These are phyloP conservation scores for Metschnikowia henanensis DNA, from an alignment of 805 yeast species.

Conservation along the genomic window DNA sequence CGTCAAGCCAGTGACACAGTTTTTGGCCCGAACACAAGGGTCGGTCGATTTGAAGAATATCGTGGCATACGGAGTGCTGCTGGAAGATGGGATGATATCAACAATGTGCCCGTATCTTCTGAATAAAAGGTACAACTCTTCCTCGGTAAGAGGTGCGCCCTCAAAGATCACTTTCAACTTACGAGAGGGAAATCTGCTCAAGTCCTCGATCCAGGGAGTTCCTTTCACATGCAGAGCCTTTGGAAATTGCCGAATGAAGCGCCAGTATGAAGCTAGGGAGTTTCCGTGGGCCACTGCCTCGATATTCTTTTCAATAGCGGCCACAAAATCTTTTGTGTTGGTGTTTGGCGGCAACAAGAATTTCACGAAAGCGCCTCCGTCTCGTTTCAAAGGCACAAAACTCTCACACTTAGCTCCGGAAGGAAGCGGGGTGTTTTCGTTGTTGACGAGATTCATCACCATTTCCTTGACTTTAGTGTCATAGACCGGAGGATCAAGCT, in stretches of 20 bases:
- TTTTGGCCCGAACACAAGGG: conserved; percentile 83
- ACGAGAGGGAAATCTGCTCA: conserved; percentile 71
- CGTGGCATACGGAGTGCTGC: conserved; percentile 45
- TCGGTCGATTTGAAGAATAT: conserved; percentile 57
- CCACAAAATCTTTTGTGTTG: conserved; percentile 52
- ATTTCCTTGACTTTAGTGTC: conserved; percentile 20
- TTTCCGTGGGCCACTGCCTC: conserved; percentile 12
- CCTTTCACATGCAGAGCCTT: conserved; percentile 80
- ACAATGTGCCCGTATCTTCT: conserved; percentile 84
- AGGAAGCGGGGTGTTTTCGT: conserved; percentile 30
- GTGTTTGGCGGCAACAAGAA: conserved; percentile 57
- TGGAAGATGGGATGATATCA: conserved; percentile 65
- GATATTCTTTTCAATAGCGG: conserved; percentile 50
- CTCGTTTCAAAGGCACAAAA: conserved; percentile 71
- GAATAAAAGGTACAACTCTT: conserved; percentile 74
- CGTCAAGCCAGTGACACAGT: conserved; percentile 81
- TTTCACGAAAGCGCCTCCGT: conserved; percentile 93
- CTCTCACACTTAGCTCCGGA: conserved; percentile 46
- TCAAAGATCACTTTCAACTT: conserved; percentile 67
- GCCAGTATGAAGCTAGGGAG: conserved; percentile 12
- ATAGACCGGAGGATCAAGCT: conserved; percentile 13
- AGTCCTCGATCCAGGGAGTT: conserved; percentile 94
- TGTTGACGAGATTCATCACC: conserved; percentile 18
- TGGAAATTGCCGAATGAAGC: conserved; percentile 33
- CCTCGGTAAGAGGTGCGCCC: conserved; percentile 77